Conservation (phyloP, 1,139 yeast species). For the Kazachstania sp. region DNA sequence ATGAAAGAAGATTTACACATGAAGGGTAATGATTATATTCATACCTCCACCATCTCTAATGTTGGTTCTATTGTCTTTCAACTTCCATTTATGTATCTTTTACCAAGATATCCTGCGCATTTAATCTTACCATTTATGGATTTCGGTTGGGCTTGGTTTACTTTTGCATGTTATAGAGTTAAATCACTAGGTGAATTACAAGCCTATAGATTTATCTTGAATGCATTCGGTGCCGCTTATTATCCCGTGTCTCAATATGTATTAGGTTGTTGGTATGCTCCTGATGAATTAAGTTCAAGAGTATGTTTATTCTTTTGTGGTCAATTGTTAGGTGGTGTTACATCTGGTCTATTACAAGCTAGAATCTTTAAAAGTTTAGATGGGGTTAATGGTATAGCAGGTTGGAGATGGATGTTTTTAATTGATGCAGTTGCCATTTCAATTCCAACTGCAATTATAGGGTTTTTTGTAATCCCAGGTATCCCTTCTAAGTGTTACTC, state of each 20-base stretch:
- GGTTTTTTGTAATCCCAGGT: constrained; percentile 61
- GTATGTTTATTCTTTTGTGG: constrained; percentile 38
- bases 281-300: constrained; percentile 43
- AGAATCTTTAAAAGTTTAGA: constrained; percentile 44
- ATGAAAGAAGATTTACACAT: constrained; percentile 51
- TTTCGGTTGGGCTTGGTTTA: constrained; percentile 57
- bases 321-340: constrained; percentile 47
- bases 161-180: constrained; percentile 46
- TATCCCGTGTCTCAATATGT: constrained; percentile 59
- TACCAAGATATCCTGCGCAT: constrained; percentile 45
- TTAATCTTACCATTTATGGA: constrained; percentile 49
- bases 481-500: constrained; percentile 48
- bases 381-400: constrained; percentile 46
- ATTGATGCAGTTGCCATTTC: constrained; percentile 59
- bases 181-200: constrained; percentile 41
- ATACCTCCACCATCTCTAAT: constrained; percentile 49
- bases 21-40: constrained; percentile 58
- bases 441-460: constrained; percentile 43
- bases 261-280: constrained; percentile 61
- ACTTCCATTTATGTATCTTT: constrained; percentile 37
- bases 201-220: constrained; percentile 53
- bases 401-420: constrained; percentile 78
- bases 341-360: constrained; percentile 51
- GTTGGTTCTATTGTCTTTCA: constrained; percentile 57
- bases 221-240: constrained; percentile 55